A percentile compares a stretch with the other conserved stretches of the same genome.
Conservation (phyloP, 768 basidiomycete genomes). For the Suillus subaureus region DNA sequence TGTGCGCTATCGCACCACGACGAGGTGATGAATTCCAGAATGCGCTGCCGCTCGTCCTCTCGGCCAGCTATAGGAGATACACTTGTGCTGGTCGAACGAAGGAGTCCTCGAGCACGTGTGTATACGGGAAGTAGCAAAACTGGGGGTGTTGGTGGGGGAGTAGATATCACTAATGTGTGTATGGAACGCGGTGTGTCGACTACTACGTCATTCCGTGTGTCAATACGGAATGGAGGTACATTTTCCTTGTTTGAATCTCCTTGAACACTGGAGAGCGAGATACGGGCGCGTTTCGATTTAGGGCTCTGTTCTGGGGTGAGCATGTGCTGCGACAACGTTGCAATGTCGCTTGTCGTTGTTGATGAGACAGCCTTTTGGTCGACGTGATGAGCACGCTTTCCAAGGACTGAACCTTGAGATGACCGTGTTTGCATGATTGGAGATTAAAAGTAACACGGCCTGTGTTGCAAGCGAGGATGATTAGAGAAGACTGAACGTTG, state of each 20-base stretch:
- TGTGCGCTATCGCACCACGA: conserved; percentile 44
- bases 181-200: conserved; percentile 43
- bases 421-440: conserved; percentile 44
- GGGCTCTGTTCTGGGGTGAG: conserved; percentile 64
- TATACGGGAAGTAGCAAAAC: conserved; percentile 43
- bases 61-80: conserved; percentile 64
- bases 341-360: conserved; percentile 12
- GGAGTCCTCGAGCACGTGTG: conserved; percentile 68
- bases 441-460: conserved; percentile 3
- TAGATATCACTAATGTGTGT: conserved; percentile 45
- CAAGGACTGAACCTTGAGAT: conserved; percentile 48
- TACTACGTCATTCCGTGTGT: conserved; percentile 36
- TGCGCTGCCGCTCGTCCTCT: conserved; percentile 57
- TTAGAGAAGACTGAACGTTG: not conserved
- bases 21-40: conserved; percentile 59
- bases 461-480: not conserved
- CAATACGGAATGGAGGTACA: conserved; percentile 59
- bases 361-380: conserved; percentile 19
- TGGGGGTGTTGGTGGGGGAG: conserved; percentile 67
- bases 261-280: conserved; percentile 43
- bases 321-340: conserved; percentile 8
- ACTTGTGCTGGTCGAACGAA: conserved; percentile 71
- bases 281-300: conserved; percentile 64
- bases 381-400: conserved; percentile 49
- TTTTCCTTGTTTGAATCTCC: conserved; percentile 78